Evolutionary conservation across 208 protist species (phyloP), one percentile per base, ranked within the genome.

Genomic region (Porcisia hertigi): DNA sequence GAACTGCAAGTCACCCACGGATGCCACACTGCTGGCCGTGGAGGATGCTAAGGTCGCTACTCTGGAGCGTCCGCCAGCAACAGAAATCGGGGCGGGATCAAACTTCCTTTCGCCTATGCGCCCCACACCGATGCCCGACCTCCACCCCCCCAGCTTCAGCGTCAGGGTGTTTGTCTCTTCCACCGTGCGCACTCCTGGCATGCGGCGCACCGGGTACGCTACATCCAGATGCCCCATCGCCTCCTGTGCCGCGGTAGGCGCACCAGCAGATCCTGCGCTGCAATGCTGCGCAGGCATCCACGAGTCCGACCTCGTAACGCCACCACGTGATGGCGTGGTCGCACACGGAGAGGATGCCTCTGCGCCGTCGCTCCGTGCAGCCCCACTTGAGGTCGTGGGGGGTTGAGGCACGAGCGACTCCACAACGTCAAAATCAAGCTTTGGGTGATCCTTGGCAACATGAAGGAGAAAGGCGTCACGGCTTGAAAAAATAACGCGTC

Each of bases 391-490:
- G n/a, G 77, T 7, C 7, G 76, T 53, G 30, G 81, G 69, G 55
- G 73, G 71, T 57, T 57, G 20, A 47, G 84, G 86, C 16, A 93
- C 85, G 39, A 85, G 82, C 23, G 73, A 47, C 88, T 97, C 94
- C 18, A 94, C 76, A 18, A 79, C 75, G 55, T 96, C 92, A 34
- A 96, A 73, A 49, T 96, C 88, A 53, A 97, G 72, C 54, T 79
- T 71, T 0, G 88, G 85, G 78, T 97, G 94, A n/a, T 76, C 81
- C 43, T 90, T 76, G 43, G 85, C 79, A 9, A 97, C 89, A 82
- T 97, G 94, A 53, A 79, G 67, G 14, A 97, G 88, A 75, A 97
- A 92, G 14, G 86, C 85, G 71, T 97, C 94, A 7, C 94, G 85
- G 41, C 91, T 94, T 25, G 81, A 67, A 66, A 92, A 90, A 36